Percentiles rank a stretch among this genome's conserved stretches.
Evolutionary conservation across 2,329 filamentous ascomycete genomes (phyloP).

Genomic region (Sarocladiaceae sp.): DNA sequence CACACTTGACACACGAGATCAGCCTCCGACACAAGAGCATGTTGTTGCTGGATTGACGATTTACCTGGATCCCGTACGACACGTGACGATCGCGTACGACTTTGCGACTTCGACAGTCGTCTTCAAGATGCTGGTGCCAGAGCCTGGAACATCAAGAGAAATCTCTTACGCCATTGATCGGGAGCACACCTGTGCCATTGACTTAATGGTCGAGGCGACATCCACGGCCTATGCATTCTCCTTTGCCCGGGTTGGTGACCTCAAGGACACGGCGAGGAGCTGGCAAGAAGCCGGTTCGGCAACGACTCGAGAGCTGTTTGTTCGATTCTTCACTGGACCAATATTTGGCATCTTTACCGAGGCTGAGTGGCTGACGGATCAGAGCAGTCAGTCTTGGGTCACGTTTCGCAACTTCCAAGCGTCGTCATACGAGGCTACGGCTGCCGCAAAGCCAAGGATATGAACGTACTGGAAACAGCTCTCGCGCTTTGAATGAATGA

Average conservation of each 20-base stretch:
- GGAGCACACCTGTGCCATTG: background rate
- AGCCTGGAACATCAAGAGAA: background rate
- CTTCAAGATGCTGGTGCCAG: background rate
- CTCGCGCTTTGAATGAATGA: too few relatives aligned
- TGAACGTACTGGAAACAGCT: too few relatives aligned
- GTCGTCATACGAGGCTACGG: background rate
- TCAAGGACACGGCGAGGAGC: background rate
- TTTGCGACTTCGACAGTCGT: background rate
- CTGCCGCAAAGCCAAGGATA: background rate
- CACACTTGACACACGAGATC: background rate
- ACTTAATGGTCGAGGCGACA: background rate
- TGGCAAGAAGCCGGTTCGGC: background rate
- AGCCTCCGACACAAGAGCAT: background rate
- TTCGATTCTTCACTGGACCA: background rate
- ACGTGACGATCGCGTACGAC: background rate
- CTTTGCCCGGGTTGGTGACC: background rate
- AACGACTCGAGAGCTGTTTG: background rate
- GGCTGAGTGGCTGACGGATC: background rate
- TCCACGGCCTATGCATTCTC: background rate
- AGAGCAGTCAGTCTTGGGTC: background rate
- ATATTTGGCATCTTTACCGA: conserved; percentile 1
- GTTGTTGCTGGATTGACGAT: background rate
- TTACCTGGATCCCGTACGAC: background rate
- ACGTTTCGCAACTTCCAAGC: background rate
- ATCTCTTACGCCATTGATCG: background rate